Base-by-base conservation (phyloP, 371 early-diverging fungal genomes). In the Lichtheimia corymbifera region DNA sequence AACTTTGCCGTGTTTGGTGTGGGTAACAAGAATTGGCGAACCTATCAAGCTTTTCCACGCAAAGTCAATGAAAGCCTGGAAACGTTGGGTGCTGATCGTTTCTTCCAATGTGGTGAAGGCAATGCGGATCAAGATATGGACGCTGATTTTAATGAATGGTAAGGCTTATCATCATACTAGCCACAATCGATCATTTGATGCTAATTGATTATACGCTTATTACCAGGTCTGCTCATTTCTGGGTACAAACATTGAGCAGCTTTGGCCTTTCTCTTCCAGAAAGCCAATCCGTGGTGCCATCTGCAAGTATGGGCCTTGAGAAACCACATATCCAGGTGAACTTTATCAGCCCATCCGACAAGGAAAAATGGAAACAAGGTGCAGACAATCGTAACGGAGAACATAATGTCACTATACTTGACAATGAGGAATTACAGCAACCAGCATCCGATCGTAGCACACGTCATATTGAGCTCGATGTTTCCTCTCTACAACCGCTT, bases 11-110 rank as follows among this genome's bases (percentile, higher is more conserved):
- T 86, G 12, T 84, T 83, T 71, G 86, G 86, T 59, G 62, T 80
- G 2, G 80, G 80, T 61, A 86, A 86, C 71, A 73, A 73, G 62
- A 79, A 85, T 60, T 85, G 86, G 86, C 66, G 83, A 24, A 85
- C 86, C 4, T 85, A 79, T 43, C 84, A 84, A 60, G 61, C 66
- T 3, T 85, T 85, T 68, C 86, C 86, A 20, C 60, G 55, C 53
- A 74, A 73, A 52, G 67, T 83, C 7, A 71, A 77, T 55, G 55
- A 58, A 5, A 25, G 45, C 9, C 50, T 79, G 0, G 77, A 79
- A 18, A 67, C 73, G 3, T 64, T 86, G 0, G 86, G 86, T 55
- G 86, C 79, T 9, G 69, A 71, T 3, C 72, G 79, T 12, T 65
- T 84, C 55, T 73, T 77, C 40, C 25, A 59, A 24, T 35, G 61